Base-by-base conservation (phyloP, 352 stramenopile genomes). In the Phytopythium litorale region DNA sequence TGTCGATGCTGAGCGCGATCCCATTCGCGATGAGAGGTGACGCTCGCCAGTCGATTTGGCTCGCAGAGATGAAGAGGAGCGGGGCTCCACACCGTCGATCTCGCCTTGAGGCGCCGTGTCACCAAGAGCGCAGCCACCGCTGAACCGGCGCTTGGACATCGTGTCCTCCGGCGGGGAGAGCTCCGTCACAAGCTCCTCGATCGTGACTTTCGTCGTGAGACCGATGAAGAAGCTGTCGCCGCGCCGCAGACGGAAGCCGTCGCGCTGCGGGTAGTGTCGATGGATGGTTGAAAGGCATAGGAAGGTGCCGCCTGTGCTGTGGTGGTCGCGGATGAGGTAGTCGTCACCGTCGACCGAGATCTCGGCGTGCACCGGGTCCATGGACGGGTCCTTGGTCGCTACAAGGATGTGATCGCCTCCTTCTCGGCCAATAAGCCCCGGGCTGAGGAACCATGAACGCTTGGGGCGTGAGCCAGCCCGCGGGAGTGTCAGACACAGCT, bases 231-330 rank as follows among this genome's bases (percentile, higher is more conserved):
- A 76, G 2, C 68, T 73, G 37, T 92, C 80, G 19, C 76, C 79
- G 33, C 48, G 43, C 18, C 72, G 79, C 42, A 92, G 52, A 15
- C 80, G 81, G 33, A 84, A 92, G 1, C 83, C 83, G 49, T 92
- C 79, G 32, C 83, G 78, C 62, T 92, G 83, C 1, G 80, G 77
- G 37, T 84, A 83, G 35, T 90, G 80, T 1, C 83, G 77, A n/a
- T 76, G 78, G 7, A 72, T 81, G 9, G 83, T 92, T 15, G 65
- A 81, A n/a, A 92, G 71, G 46, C 83, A 92, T n/a, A 92, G 66
- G 50, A 78, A 92, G 25, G 80, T 87, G 3, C 80, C 81, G 2
- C 59, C 73, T 21, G 66, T 65, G 56, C 75, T 88, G 25, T 77
- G 65, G 5, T 73, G 55, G 43, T 92, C 83, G 19, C 67, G 72